Percentiles rank a stretch among this genome's conserved stretches.
These are phyloP conservation scores for Lipomyces anomalus DNA, from an alignment of 805 yeast species.

Conservation along the genomic window DNA sequence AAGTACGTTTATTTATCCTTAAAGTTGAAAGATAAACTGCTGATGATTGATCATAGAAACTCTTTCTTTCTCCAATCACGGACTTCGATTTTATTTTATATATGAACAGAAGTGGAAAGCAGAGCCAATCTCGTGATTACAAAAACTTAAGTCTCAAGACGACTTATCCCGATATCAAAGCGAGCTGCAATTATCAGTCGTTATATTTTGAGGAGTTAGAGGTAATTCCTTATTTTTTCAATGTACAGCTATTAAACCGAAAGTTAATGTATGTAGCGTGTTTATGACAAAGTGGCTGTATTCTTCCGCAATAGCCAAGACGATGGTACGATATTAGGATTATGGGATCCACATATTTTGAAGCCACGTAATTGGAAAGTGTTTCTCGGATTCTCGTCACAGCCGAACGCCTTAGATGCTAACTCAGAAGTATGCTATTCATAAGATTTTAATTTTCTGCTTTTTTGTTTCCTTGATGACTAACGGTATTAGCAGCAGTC, in stretches of 20 bases:
- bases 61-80: constrained; percentile 74
- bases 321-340: constrained; percentile 65
- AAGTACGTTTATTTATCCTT: not conserved
- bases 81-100: constrained; percentile 80
- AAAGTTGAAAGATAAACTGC: constrained; percentile 28
- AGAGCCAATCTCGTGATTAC: constrained; percentile 31
- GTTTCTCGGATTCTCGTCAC: constrained; percentile 65
- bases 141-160: constrained; percentile 55
- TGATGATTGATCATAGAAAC: constrained; percentile 44
- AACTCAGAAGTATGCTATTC: no score
- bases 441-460: no score
- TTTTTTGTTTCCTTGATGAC: no score
- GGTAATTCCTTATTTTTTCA: no score
- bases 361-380: constrained; percentile 68
- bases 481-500: no score
- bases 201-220: constrained; percentile 52
- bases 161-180: constrained; percentile 43
- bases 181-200: not conserved
- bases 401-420: constrained; percentile 53
- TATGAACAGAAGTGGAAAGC: constrained; percentile 42
- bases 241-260: no score
- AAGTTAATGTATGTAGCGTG: constrained; percentile 50
- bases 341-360: constrained; percentile 64
- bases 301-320: constrained; percentile 59
- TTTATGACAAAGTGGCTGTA: constrained; percentile 61